phyloP scores from a whole-genome alignment of 1,139 yeast species.

The Candida anutae region DNA sequence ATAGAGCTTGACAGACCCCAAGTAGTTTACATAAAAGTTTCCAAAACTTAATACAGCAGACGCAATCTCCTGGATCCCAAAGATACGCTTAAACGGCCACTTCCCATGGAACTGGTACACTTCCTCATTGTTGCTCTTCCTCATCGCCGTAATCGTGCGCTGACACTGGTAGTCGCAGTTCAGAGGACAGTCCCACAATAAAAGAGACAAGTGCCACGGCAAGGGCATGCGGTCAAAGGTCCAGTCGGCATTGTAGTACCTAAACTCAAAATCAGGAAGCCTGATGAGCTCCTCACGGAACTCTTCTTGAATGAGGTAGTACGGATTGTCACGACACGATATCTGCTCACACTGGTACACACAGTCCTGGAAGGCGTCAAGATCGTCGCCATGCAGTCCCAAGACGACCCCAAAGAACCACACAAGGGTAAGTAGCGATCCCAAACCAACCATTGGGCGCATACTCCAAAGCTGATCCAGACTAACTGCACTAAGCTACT shows the following conservation, averaged over 20 bases:
- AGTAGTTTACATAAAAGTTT: constrained; percentile 67
- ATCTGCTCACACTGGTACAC: constrained; percentile 47
- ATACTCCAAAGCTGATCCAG: too few relatives aligned
- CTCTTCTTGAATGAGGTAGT: constrained; percentile 15
- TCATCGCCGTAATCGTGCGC: constrained; percentile 51
- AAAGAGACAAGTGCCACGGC: constrained; percentile 33
- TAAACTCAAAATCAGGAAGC: constrained; percentile 13
- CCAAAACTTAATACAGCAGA: constrained; percentile 77
- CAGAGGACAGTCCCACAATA: constrained; percentile 73
- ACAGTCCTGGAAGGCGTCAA: constrained; percentile 65
- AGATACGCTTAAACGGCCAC: constrained; percentile 81
- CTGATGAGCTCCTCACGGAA: constrained; percentile 11
- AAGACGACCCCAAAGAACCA: too few relatives aligned
- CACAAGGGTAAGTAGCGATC: too few relatives aligned
- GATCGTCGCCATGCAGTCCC: constrained; percentile 77
- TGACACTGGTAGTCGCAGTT: constrained; percentile 95
- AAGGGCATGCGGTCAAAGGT: constrained; percentile 29
- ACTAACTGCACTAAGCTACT: too few relatives aligned
- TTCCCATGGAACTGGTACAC: constrained; percentile 89
- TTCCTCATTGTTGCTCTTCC: constrained; percentile 40
- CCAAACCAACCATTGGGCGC: too few relatives aligned
- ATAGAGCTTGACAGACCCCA: constrained; percentile 42
- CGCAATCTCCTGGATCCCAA: constrained; percentile 77
- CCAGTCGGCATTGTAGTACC: constrained; percentile 24
- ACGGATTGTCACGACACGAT: constrained; percentile 29